Base-by-base conservation (phyloP, 2,329 filamentous ascomycete species). In the Sclerotinia nivalis region DNA sequence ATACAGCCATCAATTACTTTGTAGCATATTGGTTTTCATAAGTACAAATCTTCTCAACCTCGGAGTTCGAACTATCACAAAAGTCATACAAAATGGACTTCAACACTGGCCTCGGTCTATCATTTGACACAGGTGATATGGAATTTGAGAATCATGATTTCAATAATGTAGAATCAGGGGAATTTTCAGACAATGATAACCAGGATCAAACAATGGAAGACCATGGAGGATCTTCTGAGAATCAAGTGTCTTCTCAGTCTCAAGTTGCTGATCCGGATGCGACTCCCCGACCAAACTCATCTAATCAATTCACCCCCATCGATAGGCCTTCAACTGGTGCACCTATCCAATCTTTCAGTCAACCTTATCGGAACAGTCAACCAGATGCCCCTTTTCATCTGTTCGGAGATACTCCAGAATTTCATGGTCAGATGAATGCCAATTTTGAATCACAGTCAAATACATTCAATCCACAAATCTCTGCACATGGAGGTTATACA, bases 11-110 rank as follows among this genome's bases (percentile, higher is more conserved):
- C 2, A 18, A 8, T 34, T 37, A 4, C 28, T 62, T n/a, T 37
- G 31, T 31, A 50, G n/a, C 18, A 25, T 15, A 50, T 18, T 25
- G 4, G 2, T 25, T 62, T 12, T 37, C 10, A 2, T 4, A 5
- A 20, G 37, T 1, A 50, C 31, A 20, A 40, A 40, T 20, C 22
- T 37, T 34, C 22, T 12, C 22, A 4, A 25, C 8, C 22, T 64
- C 22, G 1, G 13, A 22, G 18, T 37, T 34, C 12, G 20, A n/a
- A n/a, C 59, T 18, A 47, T 61, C 43, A 45, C 25, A 50, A 20
- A 50, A 25, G 25, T 28, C 45, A 20, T 10, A 50, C 55, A 62
- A 43, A 1, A 68, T 68, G 66, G 31, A 68, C 20, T 68, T 25
- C 18, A 60, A 34, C n/a, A 31, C 25, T 22, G 66, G 66, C 2